Conservation (phyloP, 2,329 filamentous ascomycete species). For the Lachnellula suecica region DNA sequence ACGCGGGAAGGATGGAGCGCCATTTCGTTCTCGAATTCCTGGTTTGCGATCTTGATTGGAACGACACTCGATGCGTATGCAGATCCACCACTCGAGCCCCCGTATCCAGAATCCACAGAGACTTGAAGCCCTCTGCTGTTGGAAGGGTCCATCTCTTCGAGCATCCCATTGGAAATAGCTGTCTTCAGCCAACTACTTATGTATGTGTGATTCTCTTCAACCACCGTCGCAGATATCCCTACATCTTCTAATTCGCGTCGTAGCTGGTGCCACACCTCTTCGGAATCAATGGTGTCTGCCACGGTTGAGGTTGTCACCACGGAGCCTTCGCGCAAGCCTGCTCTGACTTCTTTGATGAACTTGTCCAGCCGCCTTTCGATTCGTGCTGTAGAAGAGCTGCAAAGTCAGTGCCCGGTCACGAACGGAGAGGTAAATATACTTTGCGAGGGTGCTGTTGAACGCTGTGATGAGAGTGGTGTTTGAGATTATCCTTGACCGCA, state of each 20-base stretch:
- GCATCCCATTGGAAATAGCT: slow-evolving; percentile 26
- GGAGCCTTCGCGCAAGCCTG: slow-evolving; percentile 27
- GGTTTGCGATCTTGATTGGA: slow-evolving; percentile 23
- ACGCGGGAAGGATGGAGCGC: slow-evolving; percentile 17
- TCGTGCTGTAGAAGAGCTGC: slow-evolving; percentile 27
- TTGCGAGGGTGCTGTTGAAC: slow-evolving; percentile 26
- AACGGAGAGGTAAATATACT: no score
- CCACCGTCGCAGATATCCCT: slow-evolving; percentile 22
- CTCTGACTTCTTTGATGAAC: slow-evolving; percentile 29
- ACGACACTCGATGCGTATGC: slow-evolving; percentile 13
- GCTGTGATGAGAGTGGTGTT: slow-evolving; percentile 27
- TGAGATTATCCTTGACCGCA: slow-evolving; percentile 26
- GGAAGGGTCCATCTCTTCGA: slow-evolving; percentile 21
- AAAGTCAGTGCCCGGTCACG: background rate
- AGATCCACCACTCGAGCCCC: slow-evolving; percentile 8
- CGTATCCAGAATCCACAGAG: slow-evolving; percentile 25
- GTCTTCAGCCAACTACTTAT: slow-evolving; percentile 28
- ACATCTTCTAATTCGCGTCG: slow-evolving; percentile 29
- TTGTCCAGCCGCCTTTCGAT: slow-evolving; percentile 27
- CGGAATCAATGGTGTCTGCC: slow-evolving; percentile 24
- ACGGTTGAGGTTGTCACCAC: slow-evolving; percentile 24
- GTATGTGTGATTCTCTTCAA: slow-evolving; percentile 25
- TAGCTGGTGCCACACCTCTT: slow-evolving; percentile 26
- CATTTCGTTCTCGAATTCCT: slow-evolving; percentile 28
- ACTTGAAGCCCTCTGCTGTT: background rate